phyloP scores from a whole-genome alignment of 2,329 filamentous ascomycete genomes.

The Pestalotiopsis sp. region DNA sequence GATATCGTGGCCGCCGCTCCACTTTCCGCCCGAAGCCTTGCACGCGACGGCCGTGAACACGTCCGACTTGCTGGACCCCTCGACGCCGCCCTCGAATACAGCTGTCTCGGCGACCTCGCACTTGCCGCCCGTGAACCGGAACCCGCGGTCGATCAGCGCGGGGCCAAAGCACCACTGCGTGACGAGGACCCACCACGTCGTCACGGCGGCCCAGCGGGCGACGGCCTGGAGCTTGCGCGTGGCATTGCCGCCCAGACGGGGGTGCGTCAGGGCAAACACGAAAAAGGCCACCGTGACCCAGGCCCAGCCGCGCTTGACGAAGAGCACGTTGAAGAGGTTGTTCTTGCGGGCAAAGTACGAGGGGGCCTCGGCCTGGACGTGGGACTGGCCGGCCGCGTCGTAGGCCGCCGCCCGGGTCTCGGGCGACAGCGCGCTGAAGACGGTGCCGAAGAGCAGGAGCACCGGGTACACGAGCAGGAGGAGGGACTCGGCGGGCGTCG shows the following conservation, averaged over 20 bases:
- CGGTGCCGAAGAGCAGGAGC: constrained; percentile 77
- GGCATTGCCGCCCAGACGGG: constrained; percentile 42
- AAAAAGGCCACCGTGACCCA: constrained; percentile 82
- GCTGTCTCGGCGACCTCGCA: constrained; percentile 66
- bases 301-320: constrained; percentile 94
- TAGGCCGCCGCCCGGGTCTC: constrained; percentile 67
- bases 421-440: constrained; percentile 81
- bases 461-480: constrained; percentile 73
- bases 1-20: constrained; percentile 95
- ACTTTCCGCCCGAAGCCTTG: constrained; percentile 78
- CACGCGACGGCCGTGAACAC: constrained; percentile 78
- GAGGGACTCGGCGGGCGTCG: constrained; percentile 68
- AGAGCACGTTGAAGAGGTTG: constrained; percentile 90
- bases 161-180: constrained; percentile 98
- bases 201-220: constrained; percentile 72
- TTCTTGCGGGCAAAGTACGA: constrained; percentile 93
- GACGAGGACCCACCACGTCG: constrained; percentile 78
- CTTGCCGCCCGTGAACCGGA: constrained; percentile 83
- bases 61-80: constrained; percentile 39
- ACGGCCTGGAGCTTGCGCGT: constrained; percentile 58
- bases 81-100: constrained; percentile 46
- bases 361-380: constrained; percentile 62
- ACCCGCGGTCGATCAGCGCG: constrained; percentile 85
- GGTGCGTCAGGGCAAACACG: constrained; percentile 71
- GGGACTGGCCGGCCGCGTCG: constrained; percentile 64